Evolutionary conservation across 805 yeast species (phyloP).

Genomic region (Hyphopichia homilentoma): DNA sequence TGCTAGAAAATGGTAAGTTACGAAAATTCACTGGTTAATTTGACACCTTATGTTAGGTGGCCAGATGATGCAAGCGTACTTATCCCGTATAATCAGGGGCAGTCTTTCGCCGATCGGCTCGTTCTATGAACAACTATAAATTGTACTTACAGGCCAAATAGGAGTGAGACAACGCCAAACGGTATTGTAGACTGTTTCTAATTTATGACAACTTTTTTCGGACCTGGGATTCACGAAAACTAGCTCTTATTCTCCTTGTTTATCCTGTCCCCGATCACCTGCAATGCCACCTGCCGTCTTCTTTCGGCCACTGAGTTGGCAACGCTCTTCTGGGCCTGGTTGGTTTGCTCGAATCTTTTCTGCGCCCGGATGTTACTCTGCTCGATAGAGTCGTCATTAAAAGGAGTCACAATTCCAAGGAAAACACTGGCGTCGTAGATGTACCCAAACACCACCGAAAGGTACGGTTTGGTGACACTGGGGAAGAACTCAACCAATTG

Average conservation of each 20-base stretch:
- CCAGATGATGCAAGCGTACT: too few species aligned
- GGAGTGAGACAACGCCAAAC: too few species aligned
- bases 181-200: too few species aligned
- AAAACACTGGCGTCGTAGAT: conserved; percentile 33
- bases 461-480: conserved; percentile 44
- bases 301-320: conserved; percentile 61
- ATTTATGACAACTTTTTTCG: too few species aligned
- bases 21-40: too few species aligned
- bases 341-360: conserved; percentile 50
- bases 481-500: conserved; percentile 85
- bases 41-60: too few species aligned
- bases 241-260: conserved; percentile 17
- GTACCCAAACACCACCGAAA: conserved; percentile 47
- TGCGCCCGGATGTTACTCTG: conserved; percentile 70
- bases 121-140: too few species aligned
- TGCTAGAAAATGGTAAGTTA: too few species aligned
- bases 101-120: too few species aligned
- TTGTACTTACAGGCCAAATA: too few species aligned
- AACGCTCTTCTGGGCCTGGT: conserved; percentile 36
- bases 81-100: too few species aligned
- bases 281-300: conserved; percentile 72
- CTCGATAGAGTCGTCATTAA: conserved; percentile 66
- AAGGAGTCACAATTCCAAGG: conserved; percentile 54
- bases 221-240: too few species aligned
- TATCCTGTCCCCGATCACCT: conserved; percentile 67